Evolutionary conservation across 345 rosid genomes (phyloP).

Genomic region (Clarkia xantiana): DNA sequence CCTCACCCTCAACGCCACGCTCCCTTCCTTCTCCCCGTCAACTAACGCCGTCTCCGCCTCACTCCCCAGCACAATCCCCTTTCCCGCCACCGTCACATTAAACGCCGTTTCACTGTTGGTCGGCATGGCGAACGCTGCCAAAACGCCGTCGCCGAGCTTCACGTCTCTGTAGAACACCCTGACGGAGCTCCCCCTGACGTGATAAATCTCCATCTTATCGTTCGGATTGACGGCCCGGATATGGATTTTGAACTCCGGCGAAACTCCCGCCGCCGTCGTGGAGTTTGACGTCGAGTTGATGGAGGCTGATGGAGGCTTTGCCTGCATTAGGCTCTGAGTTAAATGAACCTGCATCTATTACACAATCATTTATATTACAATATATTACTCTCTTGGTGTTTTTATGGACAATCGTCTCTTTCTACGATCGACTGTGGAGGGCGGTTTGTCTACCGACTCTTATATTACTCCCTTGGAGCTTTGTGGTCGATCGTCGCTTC

Average conservation of each 20-base stretch:
- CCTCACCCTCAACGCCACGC: slow-evolving; percentile 39
- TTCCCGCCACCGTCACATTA: slow-evolving; percentile 27
- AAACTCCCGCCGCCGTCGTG: slow-evolving; percentile 18
- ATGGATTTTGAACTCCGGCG: slow-evolving; percentile 44
- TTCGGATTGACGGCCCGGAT: slow-evolving; percentile 49
- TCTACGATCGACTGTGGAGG: no score
- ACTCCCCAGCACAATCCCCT: slow-evolving; percentile 28
- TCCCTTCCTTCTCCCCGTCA: slow-evolving; percentile 13
- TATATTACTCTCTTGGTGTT: no score
- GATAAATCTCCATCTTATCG: slow-evolving; percentile 51
- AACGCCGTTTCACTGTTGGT: slow-evolving; percentile 45
- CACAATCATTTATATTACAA: no score
- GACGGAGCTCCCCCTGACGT: slow-evolving; percentile 32
- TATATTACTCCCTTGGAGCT: no score
- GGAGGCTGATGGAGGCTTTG: no score
- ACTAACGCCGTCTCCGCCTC: slow-evolving; percentile 16
- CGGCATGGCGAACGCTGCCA: slow-evolving; percentile 50
- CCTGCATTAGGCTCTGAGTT: no score
- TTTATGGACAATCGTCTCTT: no score
- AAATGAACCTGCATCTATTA: no score
- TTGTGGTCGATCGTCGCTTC: no score
- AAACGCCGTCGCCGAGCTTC: slow-evolving; percentile 26
- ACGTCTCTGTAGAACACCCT: slow-evolving; percentile 24
- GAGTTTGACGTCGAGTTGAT: slow-evolving; percentile 38
- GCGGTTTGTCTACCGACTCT: no score